A percentile compares a stretch with the other conserved stretches of the same genome.
These are phyloP conservation scores for Juglanconis sp. DNA, from an alignment of 2,329 filamentous ascomycete species.

Conservation along the genomic window DNA sequence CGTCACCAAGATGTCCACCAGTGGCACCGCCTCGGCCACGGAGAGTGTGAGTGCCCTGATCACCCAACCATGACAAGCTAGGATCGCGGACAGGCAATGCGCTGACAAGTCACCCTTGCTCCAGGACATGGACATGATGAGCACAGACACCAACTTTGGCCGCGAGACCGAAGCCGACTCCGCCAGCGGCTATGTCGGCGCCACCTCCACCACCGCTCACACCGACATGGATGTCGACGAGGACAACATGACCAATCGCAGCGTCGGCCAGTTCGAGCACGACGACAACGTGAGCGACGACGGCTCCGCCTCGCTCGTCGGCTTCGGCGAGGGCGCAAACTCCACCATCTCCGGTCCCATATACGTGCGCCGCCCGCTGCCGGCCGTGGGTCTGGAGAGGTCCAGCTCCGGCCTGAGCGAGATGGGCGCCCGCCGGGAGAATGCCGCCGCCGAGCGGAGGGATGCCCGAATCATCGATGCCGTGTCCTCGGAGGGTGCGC, in stretches of 20 bases:
- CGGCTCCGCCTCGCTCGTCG: conserved; percentile 77
- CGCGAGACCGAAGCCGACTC: conserved; percentile 40
- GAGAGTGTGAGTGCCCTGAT: conserved; percentile 57
- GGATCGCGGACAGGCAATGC: not conserved
- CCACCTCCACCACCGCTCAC: conserved; percentile 32
- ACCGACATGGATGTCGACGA: conserved; percentile 54
- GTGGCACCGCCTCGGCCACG: conserved; percentile 86
- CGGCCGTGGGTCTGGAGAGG: conserved; percentile 43
- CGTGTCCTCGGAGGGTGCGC: conserved; percentile 53
- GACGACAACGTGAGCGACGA: conserved; percentile 80
- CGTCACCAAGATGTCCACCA: conserved; percentile 79
- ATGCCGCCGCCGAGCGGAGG: conserved; percentile 48
- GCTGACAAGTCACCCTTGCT: conserved; percentile 20
- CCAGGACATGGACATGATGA: conserved; percentile 64
- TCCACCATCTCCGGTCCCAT: conserved; percentile 80
- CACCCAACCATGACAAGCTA: not conserved
- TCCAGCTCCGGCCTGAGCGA: conserved; percentile 53
- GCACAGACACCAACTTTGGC: conserved; percentile 60
- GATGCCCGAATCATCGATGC: conserved; percentile 68
- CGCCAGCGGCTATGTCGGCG: conserved; percentile 54
- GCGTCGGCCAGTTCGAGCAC: conserved; percentile 46
- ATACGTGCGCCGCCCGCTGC: conserved; percentile 52
- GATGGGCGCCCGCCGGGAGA: conserved; percentile 29
- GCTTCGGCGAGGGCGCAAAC: conserved; percentile 87
- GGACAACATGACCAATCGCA: conserved; percentile 39